Evolutionary conservation across 140 eudicot genomes (phyloP).

Genomic region (Flaveria floridana): DNA sequence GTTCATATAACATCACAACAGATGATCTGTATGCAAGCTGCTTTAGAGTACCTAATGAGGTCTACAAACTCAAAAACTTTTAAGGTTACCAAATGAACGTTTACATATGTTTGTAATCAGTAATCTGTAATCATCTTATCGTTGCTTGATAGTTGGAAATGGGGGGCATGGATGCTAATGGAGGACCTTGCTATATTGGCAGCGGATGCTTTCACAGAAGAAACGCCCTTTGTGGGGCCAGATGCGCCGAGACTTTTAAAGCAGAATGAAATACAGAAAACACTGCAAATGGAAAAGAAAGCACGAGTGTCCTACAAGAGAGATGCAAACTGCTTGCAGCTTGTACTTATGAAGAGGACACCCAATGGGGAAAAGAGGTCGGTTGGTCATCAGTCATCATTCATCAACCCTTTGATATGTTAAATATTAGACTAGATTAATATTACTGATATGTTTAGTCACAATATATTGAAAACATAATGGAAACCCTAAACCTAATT

Average conservation of each 20-base stretch:
- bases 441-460: too few relatives aligned
- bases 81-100: neutral
- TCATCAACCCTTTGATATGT: too few relatives aligned
- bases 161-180: slow-evolving; percentile 30
- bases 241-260: neutral
- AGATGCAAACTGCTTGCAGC: slow-evolving; percentile 16
- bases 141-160: slow-evolving; percentile 13
- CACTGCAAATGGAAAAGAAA: neutral
- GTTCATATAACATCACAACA: slow-evolving; percentile 22
- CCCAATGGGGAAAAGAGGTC: slow-evolving; percentile 21
- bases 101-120: neutral
- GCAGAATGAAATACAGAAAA: slow-evolving; percentile 6
- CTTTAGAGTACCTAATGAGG: slow-evolving; percentile 25
- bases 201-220: slow-evolving; percentile 23
- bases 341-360: slow-evolving; percentile 14
- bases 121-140: neutral
- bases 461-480: too few relatives aligned
- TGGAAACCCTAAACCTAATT: too few relatives aligned
- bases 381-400: neutral
- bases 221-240: slow-evolving; percentile 18
- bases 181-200: slow-evolving; percentile 31
- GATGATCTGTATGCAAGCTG: slow-evolving; percentile 25
- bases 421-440: too few relatives aligned
- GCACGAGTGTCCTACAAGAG: slow-evolving; percentile 8
- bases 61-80: slow-evolving; percentile 10